A percentile compares a stretch with the other conserved stretches of the same genome.
Evolutionary conservation across 73 alveolate species (phyloP).

Genomic region (Paramecium octaurelia): DNA sequence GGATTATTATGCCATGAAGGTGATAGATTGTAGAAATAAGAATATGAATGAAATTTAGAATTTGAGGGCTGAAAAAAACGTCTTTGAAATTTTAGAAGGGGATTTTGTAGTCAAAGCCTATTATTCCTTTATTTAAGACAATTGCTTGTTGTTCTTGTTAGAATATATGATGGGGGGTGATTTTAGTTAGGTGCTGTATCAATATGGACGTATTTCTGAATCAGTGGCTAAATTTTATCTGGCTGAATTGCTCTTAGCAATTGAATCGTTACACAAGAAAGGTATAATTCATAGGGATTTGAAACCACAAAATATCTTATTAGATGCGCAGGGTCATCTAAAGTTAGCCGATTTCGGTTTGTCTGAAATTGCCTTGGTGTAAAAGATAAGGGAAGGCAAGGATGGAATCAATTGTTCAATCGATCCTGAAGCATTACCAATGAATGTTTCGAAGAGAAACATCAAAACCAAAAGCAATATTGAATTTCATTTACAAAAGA

Average conservation of each 20-base stretch:
- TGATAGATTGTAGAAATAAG: conserved; percentile 53
- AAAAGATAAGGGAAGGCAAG: background rate
- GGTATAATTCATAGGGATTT: conserved; percentile 77
- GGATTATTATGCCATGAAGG: conserved; percentile 55
- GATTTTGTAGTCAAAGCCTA: conserved; percentile 58
- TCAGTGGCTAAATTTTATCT: conserved; percentile 70
- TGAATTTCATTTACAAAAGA: background rate
- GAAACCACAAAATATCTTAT: conserved; percentile 73
- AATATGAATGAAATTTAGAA: background rate
- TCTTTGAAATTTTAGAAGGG: conserved; percentile 46
- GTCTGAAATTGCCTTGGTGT: conserved; percentile 65
- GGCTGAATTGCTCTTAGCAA: conserved; percentile 68
- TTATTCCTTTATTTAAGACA: conserved; percentile 49
- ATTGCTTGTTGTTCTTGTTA: conserved; percentile 29
- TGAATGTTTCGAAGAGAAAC: background rate
- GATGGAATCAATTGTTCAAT: conserved; percentile 1
- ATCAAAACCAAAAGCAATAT: background rate
- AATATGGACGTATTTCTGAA: conserved; percentile 67
- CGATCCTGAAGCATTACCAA: background rate
- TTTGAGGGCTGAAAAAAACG: conserved; percentile 56
- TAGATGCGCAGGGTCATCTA: conserved; percentile 68
- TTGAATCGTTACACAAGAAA: conserved; percentile 68
- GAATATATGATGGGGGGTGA: conserved; percentile 64
- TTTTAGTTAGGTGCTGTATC: conserved; percentile 26
- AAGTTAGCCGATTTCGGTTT: conserved; percentile 77